A percentile compares a stretch with the other conserved stretches of the same genome.
phyloP scores from a whole-genome alignment of 2,329 filamentous ascomycete genomes.

The Fusarium camptoceras region DNA sequence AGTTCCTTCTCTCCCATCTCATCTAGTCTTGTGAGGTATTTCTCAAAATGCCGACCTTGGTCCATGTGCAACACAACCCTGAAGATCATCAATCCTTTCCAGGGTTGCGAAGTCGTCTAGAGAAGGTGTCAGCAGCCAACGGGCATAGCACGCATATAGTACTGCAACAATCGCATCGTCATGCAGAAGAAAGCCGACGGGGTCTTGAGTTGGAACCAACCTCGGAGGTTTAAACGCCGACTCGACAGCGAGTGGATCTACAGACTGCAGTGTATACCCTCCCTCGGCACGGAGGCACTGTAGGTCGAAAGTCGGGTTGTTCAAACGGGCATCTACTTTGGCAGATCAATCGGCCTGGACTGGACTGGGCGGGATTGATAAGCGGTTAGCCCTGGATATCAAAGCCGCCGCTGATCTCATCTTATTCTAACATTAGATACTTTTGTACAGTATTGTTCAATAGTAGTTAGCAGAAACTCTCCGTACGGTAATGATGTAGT shows the following conservation, averaged over 20 bases:
- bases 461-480: neutral
- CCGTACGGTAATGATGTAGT: neutral
- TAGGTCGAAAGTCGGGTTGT: conserved; percentile 14
- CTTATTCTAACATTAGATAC: conserved; percentile 2
- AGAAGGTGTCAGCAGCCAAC: neutral
- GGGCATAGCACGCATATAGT: conserved; percentile 17
- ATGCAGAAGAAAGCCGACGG: conserved; percentile 18
- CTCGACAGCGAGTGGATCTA: conserved; percentile 22
- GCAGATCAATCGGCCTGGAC: conserved; percentile 8
- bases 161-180: neutral
- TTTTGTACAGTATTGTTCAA: neutral
- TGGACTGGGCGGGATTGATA: neutral
- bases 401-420: conserved; percentile 24
- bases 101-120: conserved; percentile 6
- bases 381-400: conserved; percentile 1
- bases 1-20: neutral
- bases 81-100: neutral
- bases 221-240: conserved; percentile 41
- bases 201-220: conserved; percentile 11
- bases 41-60: conserved; percentile 28
- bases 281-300: conserved; percentile 40
- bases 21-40: conserved; percentile 39
- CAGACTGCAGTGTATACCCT: neutral
- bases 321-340: conserved; percentile 15
- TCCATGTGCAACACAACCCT: conserved; percentile 12